phyloP scores from a whole-genome alignment of 805 yeast species.

The Soucietia sequanensis region DNA sequence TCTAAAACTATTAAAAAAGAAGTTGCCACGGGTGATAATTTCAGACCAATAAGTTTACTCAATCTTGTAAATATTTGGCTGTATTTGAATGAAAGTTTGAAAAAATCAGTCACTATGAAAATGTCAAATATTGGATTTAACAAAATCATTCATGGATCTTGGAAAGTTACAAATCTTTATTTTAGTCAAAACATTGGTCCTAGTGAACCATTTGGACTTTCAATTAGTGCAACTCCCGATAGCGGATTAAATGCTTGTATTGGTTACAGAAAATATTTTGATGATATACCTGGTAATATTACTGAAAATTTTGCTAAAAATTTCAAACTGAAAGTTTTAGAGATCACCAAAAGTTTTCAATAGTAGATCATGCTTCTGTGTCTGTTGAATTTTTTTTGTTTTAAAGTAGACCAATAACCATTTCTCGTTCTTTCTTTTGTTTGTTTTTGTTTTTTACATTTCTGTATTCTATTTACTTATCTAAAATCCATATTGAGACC shows the following conservation, averaged over 20 bases:
- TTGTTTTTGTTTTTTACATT: no score
- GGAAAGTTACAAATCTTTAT: constrained; percentile 11
- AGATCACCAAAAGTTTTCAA: no score
- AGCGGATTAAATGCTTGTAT: constrained; percentile 17
- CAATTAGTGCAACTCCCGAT: constrained; percentile 11
- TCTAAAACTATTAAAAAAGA: background rate
- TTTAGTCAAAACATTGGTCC: constrained; percentile 19
- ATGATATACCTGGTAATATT: constrained; percentile 1
- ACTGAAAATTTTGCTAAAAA: background rate
- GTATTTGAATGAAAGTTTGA: constrained; percentile 8
- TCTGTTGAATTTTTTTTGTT: no score
- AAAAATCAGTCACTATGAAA: constrained; percentile 11
- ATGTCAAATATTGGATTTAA: constrained; percentile 19
- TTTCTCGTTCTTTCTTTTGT: no score
- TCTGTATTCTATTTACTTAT: no score
- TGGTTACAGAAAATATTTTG: constrained; percentile 11
- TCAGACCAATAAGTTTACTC: constrained; percentile 9
- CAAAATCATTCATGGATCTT: constrained; percentile 6
- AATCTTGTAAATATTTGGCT: constrained; percentile 9
- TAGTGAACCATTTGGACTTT: constrained; percentile 10
- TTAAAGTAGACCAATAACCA: no score
- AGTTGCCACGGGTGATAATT: constrained; percentile 9
- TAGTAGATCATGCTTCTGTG: no score
- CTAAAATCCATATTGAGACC: no score
- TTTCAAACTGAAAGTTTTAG: background rate